Evolutionary conservation across 208 protist genomes (phyloP).

Genomic region (Herpetomonas tarakana): DNA sequence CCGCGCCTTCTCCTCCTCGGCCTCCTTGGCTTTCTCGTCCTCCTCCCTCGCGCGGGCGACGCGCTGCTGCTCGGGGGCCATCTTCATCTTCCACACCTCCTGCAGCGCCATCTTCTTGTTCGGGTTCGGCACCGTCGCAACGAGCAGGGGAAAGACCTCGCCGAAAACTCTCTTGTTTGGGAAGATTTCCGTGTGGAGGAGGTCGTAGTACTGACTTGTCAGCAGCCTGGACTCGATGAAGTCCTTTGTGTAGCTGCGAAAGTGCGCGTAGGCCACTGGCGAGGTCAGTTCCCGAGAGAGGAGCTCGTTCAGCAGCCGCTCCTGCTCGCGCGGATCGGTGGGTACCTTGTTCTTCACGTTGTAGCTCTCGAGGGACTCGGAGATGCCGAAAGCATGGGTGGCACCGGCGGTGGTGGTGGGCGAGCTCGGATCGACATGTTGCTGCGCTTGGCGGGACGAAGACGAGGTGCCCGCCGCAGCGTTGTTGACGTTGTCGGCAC

Average conservation of each 20-base stretch:
- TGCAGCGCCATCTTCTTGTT: conserved; percentile 50
- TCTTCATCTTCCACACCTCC: conserved; percentile 73
- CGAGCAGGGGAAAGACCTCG: conserved; percentile 68
- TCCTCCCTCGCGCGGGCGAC: conserved; percentile 37
- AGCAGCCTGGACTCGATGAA: conserved; percentile 66
- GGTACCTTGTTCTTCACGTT: conserved; percentile 37
- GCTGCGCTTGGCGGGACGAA: not conserved
- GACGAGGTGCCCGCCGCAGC: not conserved
- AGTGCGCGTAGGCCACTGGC: conserved; percentile 29
- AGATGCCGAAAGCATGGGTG: conserved; percentile 31
- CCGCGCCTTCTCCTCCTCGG: conserved; percentile 25
- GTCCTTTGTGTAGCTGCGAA: conserved; percentile 47
- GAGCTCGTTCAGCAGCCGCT: conserved; percentile 34
- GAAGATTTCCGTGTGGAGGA: conserved; percentile 46
- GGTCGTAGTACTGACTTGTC: conserved; percentile 67
- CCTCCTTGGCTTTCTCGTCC: conserved; percentile 29
- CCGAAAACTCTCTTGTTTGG: conserved; percentile 40
- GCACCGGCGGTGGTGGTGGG: not conserved
- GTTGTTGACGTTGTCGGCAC: not conserved
- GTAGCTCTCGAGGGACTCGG: conserved; percentile 32
- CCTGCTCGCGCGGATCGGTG: conserved; percentile 24
- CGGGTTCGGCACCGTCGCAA: conserved; percentile 53
- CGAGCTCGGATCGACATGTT: conserved; percentile 2
- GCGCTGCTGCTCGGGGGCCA: conserved; percentile 65
- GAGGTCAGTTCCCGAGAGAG: conserved; percentile 39